Evolutionary conservation across 2,329 filamentous ascomycete genomes (phyloP).

Genomic region (Hypoxylon sp.): DNA sequence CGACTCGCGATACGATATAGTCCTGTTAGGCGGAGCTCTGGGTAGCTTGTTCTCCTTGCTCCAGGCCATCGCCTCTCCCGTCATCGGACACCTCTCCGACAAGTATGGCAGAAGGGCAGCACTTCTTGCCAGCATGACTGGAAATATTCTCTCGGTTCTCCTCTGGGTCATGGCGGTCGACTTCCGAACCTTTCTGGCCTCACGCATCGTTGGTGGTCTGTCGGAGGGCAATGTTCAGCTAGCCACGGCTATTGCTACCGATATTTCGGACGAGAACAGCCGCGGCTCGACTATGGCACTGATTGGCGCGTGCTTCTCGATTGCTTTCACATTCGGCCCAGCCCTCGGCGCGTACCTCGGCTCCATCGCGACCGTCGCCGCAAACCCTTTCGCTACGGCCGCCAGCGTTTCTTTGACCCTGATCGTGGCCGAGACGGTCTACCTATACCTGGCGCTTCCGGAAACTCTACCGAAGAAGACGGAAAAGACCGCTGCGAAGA

Average conservation of each 20-base stretch:
- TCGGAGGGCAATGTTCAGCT: conserved; percentile 98
- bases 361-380: conserved; percentile 76
- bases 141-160: conserved; percentile 91
- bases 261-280: conserved; percentile 86
- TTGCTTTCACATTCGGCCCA: conserved; percentile 96
- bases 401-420: conserved; percentile 86
- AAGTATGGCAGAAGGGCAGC: conserved; percentile 86
- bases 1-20: conserved; percentile 95
- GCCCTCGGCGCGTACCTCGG: conserved; percentile 88
- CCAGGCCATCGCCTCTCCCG: conserved; percentile 88
- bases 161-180: conserved; percentile 94
- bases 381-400: conserved; percentile 93
- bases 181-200: conserved; percentile 95
- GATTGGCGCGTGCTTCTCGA: conserved; percentile 94
- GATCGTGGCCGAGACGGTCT: conserved; percentile 86
- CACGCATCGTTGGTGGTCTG: conserved; percentile 87
- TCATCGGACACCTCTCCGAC: conserved; percentile 91
- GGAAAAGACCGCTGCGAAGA: conserved; percentile 43
- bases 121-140: conserved; percentile 87
- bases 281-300: conserved; percentile 94
- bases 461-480: conserved; percentile 78
- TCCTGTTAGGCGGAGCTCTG: conserved; percentile 89
- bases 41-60: conserved; percentile 91
- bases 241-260: conserved; percentile 93
- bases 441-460: conserved; percentile 83